A percentile compares a stretch with the other conserved stretches of the same genome.
phyloP scores from a whole-genome alignment of 2,329 filamentous ascomycete genomes.

The Penicillium sp. region DNA sequence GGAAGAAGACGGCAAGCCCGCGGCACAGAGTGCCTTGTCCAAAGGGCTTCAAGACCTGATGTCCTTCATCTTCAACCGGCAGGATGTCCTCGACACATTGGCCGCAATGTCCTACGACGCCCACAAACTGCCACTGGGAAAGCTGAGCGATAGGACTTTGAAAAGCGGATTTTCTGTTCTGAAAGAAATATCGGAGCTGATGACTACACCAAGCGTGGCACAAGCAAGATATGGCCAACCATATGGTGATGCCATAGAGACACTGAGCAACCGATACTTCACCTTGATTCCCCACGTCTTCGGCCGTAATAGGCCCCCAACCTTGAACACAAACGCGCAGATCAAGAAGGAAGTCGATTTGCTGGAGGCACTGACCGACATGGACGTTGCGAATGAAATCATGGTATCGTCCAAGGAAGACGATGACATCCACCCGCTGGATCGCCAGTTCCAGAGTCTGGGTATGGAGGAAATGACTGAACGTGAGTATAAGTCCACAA shows the following conservation, averaged over 20 bases:
- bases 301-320: constrained; percentile 67
- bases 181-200: constrained; percentile 68
- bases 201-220: constrained; percentile 55
- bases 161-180: constrained; percentile 70
- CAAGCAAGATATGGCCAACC: constrained; percentile 41
- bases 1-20: constrained; percentile 36
- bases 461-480: constrained; percentile 73
- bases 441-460: constrained; percentile 69
- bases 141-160: constrained; percentile 77
- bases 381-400: constrained; percentile 77
- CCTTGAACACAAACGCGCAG: constrained; percentile 56
- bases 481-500: constrained; percentile 26
- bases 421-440: constrained; percentile 61
- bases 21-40: constrained; percentile 56
- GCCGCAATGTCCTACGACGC: constrained; percentile 45
- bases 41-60: constrained; percentile 65
- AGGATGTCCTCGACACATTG: constrained; percentile 62
- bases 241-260: constrained; percentile 49
- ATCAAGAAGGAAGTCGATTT: constrained; percentile 77
- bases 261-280: constrained; percentile 75
- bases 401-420: constrained; percentile 64
- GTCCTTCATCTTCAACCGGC: constrained; percentile 77
- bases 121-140: constrained; percentile 76
- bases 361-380: constrained; percentile 76
- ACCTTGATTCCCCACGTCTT: constrained; percentile 79